A percentile compares a stretch with the other conserved stretches of the same genome.
These are phyloP conservation scores for Sclerotinia nivalis DNA, from an alignment of 2,329 filamentous ascomycete species.

Conservation along the genomic window DNA sequence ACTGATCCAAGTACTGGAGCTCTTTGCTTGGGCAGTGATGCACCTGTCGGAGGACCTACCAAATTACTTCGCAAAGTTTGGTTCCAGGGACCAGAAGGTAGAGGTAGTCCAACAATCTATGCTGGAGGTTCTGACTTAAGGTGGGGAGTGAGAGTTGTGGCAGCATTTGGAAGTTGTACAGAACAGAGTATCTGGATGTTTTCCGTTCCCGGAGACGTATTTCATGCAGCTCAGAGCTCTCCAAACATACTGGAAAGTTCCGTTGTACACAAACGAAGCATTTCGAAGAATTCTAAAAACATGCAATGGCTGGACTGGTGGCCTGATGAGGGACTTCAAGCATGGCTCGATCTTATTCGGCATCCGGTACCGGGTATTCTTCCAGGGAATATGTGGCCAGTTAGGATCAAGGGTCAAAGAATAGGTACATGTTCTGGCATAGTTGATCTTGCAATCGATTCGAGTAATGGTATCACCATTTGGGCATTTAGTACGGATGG, in stretches of 20 bases:
- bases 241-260: constrained; percentile 23
- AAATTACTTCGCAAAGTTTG: constrained; percentile 60
- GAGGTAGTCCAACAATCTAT: constrained; percentile 53
- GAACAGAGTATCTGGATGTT: constrained; percentile 57
- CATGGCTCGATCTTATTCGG: constrained; percentile 40
- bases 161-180: constrained; percentile 51
- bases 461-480: constrained; percentile 48
- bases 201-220: constrained; percentile 59
- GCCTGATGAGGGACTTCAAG: constrained; percentile 42
- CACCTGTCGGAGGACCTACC: constrained; percentile 54
- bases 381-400: constrained; percentile 47
- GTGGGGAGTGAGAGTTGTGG: constrained; percentile 60
- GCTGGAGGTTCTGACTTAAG: constrained; percentile 56
- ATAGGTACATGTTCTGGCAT: constrained; percentile 49
- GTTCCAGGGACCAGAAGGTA: constrained; percentile 45
- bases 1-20: constrained; percentile 58
- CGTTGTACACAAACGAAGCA: constrained; percentile 22
- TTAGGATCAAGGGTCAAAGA: constrained; percentile 51
- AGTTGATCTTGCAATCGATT: constrained; percentile 53
- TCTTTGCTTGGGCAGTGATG: constrained; percentile 63
- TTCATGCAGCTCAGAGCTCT: constrained; percentile 43
- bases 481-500: constrained; percentile 53
- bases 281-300: constrained; percentile 24
- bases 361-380: constrained; percentile 30
- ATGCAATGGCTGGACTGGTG: constrained; percentile 45